Percentiles rank a stretch among this genome's conserved stretches.
Conservation (phyloP, 495 filamentous ascomycete genomes). For the Chaetomidium leptoderma region DNA sequence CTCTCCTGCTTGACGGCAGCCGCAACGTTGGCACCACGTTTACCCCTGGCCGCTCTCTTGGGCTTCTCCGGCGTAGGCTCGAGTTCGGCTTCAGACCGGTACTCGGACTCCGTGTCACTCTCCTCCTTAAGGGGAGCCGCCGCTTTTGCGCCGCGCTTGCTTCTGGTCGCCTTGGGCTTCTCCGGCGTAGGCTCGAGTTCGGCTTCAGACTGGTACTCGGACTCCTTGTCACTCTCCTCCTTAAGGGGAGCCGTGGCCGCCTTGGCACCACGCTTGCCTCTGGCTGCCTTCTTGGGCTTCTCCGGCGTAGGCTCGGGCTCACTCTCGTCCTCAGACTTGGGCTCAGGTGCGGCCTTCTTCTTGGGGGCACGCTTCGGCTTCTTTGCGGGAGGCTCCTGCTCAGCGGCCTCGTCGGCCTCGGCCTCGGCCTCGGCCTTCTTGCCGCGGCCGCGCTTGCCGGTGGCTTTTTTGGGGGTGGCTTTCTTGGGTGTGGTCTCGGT, state of each 20-base stretch:
- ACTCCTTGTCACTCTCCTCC: conserved; percentile 17
- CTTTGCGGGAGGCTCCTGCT: conserved; percentile 26
- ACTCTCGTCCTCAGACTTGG: conserved; percentile 21
- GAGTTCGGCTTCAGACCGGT: conserved; percentile 23
- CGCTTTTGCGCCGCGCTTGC: conserved; percentile 17
- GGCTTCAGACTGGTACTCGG: conserved; percentile 25
- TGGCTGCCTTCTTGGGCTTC: conserved; percentile 23
- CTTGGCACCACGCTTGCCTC: conserved; percentile 19
- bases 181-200: conserved; percentile 24
- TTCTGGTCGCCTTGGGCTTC: conserved; percentile 23
- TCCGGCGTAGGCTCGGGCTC: conserved; percentile 24
- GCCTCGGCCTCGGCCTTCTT: conserved; percentile 34
- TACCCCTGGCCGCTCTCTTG: conserved; percentile 19
- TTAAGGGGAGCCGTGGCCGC: conserved; percentile 10
- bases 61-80: conserved; percentile 32
- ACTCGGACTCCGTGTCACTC: conserved; percentile 23
- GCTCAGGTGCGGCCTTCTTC: conserved; percentile 24
- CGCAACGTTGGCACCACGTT: conserved; percentile 27
- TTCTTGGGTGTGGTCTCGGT: conserved; percentile 27
- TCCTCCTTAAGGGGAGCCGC: conserved; percentile 13
- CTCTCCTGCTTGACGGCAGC: conserved; percentile 25
- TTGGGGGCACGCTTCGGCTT: conserved; percentile 24
- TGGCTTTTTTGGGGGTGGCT: conserved; percentile 32
- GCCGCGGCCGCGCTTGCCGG: conserved; percentile 33
- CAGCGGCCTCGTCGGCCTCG: conserved; percentile 22